Percentiles rank a stretch among this genome's conserved stretches.
phyloP scores from a whole-genome alignment of 441 rosid species.

The Aquilaria agallochum region DNA sequence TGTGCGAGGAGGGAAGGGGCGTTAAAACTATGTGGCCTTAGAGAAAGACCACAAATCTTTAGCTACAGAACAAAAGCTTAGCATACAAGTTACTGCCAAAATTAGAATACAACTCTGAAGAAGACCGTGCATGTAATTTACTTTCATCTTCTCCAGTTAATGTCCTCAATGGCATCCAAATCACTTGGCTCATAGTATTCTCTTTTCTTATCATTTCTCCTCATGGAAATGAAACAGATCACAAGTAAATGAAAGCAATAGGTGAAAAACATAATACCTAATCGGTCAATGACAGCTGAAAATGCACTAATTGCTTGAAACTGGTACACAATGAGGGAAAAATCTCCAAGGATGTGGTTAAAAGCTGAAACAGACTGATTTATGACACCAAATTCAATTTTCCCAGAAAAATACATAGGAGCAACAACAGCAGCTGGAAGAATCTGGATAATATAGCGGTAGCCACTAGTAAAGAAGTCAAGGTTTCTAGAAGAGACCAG shows the following conservation, averaged over 20 bases:
- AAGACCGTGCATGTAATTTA: no score
- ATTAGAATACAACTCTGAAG: no score
- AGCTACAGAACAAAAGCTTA: no score
- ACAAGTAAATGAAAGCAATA: conserved; percentile 8
- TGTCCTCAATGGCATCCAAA: no score
- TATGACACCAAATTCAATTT: conserved; percentile 98
- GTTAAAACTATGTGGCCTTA: no score
- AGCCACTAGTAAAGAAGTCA: conserved; percentile 94
- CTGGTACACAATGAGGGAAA: conserved; percentile 91
- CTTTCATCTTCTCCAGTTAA: no score
- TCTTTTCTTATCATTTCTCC: background rate
- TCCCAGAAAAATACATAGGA: conserved; percentile 96
- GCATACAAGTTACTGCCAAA: no score
- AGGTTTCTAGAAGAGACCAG: conserved; percentile 91
- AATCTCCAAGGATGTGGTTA: conserved; percentile 93
- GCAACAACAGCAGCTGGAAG: conserved; percentile 99
- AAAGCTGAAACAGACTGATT: conserved; percentile 97
- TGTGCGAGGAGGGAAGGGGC: no score
- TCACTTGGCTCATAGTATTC: no score
- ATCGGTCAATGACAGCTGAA: conserved; percentile 95
- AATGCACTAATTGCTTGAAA: conserved; percentile 95
- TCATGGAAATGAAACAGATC: background rate
- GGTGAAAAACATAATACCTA: conserved; percentile 43
- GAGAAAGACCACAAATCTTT: no score
- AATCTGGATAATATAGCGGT: conserved; percentile 93